phyloP scores from a whole-genome alignment of 176 grass and related monocot genomes.

The Tuctoria greenei region DNA sequence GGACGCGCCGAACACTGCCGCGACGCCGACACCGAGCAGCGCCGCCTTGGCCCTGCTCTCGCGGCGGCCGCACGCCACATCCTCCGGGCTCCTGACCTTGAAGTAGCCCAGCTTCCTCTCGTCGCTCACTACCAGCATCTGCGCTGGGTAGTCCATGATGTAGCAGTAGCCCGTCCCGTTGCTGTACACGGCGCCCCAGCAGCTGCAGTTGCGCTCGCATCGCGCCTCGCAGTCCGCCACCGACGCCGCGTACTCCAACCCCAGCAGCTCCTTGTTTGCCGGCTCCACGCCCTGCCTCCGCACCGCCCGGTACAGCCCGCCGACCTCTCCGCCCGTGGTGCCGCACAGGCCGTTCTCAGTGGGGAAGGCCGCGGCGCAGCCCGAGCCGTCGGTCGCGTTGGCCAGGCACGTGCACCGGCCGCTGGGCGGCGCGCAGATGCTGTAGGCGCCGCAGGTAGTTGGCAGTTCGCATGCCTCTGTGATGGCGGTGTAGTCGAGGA shows the following conservation, averaged over 20 bases:
- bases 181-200: slow-evolving; percentile 79
- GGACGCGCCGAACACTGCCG: slow-evolving; percentile 26
- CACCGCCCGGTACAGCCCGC: slow-evolving; percentile 3
- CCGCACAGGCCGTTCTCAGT: slow-evolving; percentile 24
- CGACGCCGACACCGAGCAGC: slow-evolving; percentile 43
- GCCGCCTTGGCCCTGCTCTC: slow-evolving; percentile 27
- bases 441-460: slow-evolving; percentile 60
- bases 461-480: slow-evolving; percentile 59
- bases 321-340: slow-evolving; percentile 23
- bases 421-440: background rate
- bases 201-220: slow-evolving; percentile 80
- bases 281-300: slow-evolving; percentile 61
- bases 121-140: slow-evolving; percentile 62
- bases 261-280: slow-evolving; percentile 58
- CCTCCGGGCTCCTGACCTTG: slow-evolving; percentile 46
- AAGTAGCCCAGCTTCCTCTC: slow-evolving; percentile 64
- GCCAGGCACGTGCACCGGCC: slow-evolving; percentile 59
- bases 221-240: slow-evolving; percentile 58
- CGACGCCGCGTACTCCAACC: slow-evolving; percentile 26
- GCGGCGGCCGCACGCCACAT: background rate
- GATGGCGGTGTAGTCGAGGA: slow-evolving; percentile 60
- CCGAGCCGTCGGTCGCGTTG: background rate
- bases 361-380: background rate
- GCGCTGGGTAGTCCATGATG: slow-evolving; percentile 69
- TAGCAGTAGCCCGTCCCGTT: slow-evolving; percentile 69